phyloP scores from a whole-genome alignment of 2,329 filamentous ascomycete genomes.

The Cryphonectria radicalis region DNA sequence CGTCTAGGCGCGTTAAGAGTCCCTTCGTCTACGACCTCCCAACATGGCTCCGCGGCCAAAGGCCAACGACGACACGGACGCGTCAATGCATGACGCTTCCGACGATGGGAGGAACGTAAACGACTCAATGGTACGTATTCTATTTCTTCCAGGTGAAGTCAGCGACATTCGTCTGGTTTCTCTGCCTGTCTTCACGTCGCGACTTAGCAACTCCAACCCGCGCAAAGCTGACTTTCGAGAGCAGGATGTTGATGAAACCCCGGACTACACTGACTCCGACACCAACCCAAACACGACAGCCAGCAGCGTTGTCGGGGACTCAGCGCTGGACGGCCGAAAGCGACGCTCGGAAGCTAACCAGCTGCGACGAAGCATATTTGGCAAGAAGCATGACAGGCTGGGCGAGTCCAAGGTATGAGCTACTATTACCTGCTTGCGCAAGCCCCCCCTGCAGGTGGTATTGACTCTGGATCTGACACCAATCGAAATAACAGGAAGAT shows the following conservation, averaged over 20 bases:
- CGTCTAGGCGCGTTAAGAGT: constrained; percentile 43
- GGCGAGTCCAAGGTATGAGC: constrained; percentile 85
- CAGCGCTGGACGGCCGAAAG: constrained; percentile 75
- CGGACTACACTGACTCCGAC: constrained; percentile 69
- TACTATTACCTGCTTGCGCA: not conserved
- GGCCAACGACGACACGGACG: constrained; percentile 61
- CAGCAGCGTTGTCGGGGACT: constrained; percentile 84
- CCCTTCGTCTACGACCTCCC: constrained; percentile 34
- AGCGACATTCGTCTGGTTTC: not conserved
- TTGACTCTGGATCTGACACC: constrained; percentile 16
- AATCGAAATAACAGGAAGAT: constrained; percentile 69
- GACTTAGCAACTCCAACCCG: not conserved
- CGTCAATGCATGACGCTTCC: constrained; percentile 66
- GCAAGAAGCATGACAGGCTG: constrained; percentile 90
- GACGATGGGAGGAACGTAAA: constrained; percentile 44
- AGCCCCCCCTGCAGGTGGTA: not conserved
- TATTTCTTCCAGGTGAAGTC: not conserved
- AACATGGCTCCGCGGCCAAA: constrained; percentile 62
- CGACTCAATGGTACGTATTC: constrained; percentile 56
- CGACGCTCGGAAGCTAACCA: constrained; percentile 85
- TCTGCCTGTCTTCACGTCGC: not conserved
- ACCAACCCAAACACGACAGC: constrained; percentile 72
- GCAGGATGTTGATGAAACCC: constrained; percentile 67
- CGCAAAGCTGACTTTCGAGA: constrained; percentile 12
- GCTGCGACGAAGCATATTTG: constrained; percentile 88